Evolutionary conservation across 108 stramenopile genomes (phyloP), one percentile per base, ranked within the genome.

Genomic region (Pseudonitzschia multiseries): DNA sequence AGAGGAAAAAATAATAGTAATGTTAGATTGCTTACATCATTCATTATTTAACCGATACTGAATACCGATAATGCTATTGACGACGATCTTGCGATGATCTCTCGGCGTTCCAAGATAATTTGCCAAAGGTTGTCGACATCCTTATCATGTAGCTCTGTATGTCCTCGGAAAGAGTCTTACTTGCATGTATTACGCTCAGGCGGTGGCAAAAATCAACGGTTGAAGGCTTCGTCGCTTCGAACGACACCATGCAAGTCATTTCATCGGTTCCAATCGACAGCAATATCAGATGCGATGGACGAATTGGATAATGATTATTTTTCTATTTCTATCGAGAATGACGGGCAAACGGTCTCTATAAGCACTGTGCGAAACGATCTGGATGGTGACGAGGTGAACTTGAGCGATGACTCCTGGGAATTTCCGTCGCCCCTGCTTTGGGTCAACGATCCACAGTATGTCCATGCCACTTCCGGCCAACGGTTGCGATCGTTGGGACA

Each of bases 371-470:
- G 57, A 5, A 59, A 40, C 36, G 1, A 62, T 28, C 29, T 40
- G 27, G 22, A 0, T 66, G 5, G 21, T 66, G 28, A 44, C 5
- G 18, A 26, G 0, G 43, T 24, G 6, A 26, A 48, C 13, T 26
- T 22, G 20, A 56, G 24, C 54, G 44, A 67, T 6, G 24, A 48
- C 43, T 44, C 66, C 18, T 67, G 66, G 66, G 28, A 0, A 29
- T 87, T 77, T 73, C 66, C 81, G 57, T 89, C 92, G 18, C 68
- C 86, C n/a, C 89, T 89, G 92, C 73, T 93, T 8, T 89, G 87
- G 86, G 79, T 81, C 20, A 87, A 90, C 52, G 86, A 90, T 83
- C 89, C 92, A 9, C 64, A 52, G 29, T 72, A 72, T 43, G 81
- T 88, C 20, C 68, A 82, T 32, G 77, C 82, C 17, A 75, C 83